Base-by-base conservation (phyloP, 495 filamentous ascomycete genomes). In the Cladorrhinum samala region DNA sequence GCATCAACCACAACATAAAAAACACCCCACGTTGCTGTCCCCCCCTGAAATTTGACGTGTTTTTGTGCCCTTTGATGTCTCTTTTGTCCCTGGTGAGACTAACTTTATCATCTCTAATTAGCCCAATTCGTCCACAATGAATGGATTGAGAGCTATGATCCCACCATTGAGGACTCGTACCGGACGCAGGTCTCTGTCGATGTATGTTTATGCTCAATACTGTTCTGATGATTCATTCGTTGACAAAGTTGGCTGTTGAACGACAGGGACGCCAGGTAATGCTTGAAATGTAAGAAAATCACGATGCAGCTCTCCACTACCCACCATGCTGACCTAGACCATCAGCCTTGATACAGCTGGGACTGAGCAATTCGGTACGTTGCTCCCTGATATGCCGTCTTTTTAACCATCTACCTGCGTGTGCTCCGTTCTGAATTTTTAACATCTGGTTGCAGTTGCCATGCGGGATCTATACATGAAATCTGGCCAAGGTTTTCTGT, bases 41-140 rank as follows among this genome's bases (percentile, higher is more conserved):
- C 47, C 23, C 55, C 48, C 24, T 40, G 23, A 54, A 42, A 46
- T 48, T 46, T 45, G 56, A 55, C 46, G 16, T 50, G 55, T 49
- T 56, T 40, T 52, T n/a, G n/a, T n/a, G n/a, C n/a, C n/a, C n/a
- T n/a, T n/a, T n/a, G n/a, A n/a, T n/a, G n/a, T n/a, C n/a, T n/a
- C n/a, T n/a, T n/a, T n/a, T n/a, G n/a, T n/a, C n/a, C n/a, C n/a
- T n/a, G n/a, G n/a, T n/a, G n/a, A n/a, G n/a, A n/a, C n/a, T 53
- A 39, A 55, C 46, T 7, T 40, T 40, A 58, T 57, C n/a, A n/a
- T 55, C 59, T 37, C 62, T 48, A 52, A 54, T 62, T 71, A 96
- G 93, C 93, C 57, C 93, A 98, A 80, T 98, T 98, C 69, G 93
- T 97, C 17, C 93, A 97, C 68, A 95, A 96, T 77, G 88, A 96